Conservation (phyloP, 352 stramenopile species). For the Phytopythium helicoides region DNA sequence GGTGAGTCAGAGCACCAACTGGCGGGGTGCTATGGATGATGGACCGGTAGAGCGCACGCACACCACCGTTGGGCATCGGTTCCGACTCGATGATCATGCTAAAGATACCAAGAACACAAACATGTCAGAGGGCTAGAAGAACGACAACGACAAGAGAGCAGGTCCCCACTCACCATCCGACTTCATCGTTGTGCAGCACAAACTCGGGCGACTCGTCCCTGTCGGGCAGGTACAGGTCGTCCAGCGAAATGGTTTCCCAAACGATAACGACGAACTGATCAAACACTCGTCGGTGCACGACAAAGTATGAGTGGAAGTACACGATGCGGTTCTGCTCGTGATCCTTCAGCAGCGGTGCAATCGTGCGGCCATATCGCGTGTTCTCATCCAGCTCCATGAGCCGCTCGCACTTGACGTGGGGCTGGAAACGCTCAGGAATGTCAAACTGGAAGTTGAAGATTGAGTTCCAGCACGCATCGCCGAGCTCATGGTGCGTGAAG, state of each 20-base stretch:
- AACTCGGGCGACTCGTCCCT: constrained; percentile 48
- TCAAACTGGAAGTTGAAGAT: constrained; percentile 79
- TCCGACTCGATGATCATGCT: constrained; percentile 73
- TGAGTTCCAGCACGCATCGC: constrained; percentile 70
- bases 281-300: constrained; percentile 54
- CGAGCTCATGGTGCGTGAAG: constrained; percentile 61
- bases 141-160: neutral
- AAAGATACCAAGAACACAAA: constrained; percentile 4
- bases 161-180: constrained; percentile 56
- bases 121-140: neutral
- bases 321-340: constrained; percentile 51
- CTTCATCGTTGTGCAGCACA: constrained; percentile 69
- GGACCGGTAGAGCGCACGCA: constrained; percentile 56
- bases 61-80: constrained; percentile 36
- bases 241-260: constrained; percentile 65
- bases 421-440: constrained; percentile 59
- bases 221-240: constrained; percentile 57
- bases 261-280: constrained; percentile 62
- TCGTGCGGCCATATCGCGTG: constrained; percentile 76
- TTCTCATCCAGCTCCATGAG: constrained; percentile 79
- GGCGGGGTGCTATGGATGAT: constrained; percentile 73
- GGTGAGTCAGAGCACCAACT: constrained; percentile 59
- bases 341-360: constrained; percentile 65
- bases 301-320: constrained; percentile 79
- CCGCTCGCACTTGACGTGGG: constrained; percentile 62